Conservation (phyloP, 306 rosid species). For the Vachellia collinsii region DNA sequence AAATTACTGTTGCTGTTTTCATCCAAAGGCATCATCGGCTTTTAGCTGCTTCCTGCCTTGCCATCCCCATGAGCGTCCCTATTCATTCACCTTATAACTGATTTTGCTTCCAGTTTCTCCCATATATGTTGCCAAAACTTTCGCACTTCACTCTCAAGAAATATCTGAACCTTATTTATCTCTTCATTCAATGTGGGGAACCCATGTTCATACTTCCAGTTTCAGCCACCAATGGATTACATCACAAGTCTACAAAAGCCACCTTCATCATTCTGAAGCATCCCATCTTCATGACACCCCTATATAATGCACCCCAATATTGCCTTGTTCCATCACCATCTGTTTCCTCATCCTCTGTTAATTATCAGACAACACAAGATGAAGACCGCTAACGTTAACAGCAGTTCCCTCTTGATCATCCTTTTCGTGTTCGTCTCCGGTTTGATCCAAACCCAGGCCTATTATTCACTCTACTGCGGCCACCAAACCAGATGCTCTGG, state of each 20-base stretch:
- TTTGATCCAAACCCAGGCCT: slow-evolving; percentile 35
- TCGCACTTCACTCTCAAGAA: slow-evolving; percentile 38
- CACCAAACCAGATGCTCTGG: slow-evolving; percentile 28
- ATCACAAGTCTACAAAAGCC: slow-evolving; percentile 35
- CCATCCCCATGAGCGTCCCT: background rate
- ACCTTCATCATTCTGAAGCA: slow-evolving; percentile 29
- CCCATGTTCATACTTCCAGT: slow-evolving; percentile 35
- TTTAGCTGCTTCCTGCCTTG: background rate
- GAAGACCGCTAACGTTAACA: slow-evolving; percentile 31
- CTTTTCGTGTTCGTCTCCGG: slow-evolving; percentile 18
- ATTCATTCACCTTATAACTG: background rate
- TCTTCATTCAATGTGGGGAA: slow-evolving; percentile 5
- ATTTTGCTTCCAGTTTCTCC: background rate
- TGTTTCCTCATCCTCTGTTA: background rate
- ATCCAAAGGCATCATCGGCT: background rate
- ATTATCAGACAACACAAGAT: background rate
- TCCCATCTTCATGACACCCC: background rate
- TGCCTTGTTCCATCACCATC: background rate
- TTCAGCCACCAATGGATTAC: slow-evolving; percentile 22
- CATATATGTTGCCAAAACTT: background rate
- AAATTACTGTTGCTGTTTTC: background rate
- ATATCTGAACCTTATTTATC: background rate
- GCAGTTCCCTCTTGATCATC: slow-evolving; percentile 14
- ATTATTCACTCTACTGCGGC: slow-evolving; percentile 26
- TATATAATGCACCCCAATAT: slow-evolving; percentile 31